phyloP scores from a whole-genome alignment of 2,329 filamentous ascomycete species.

The Verticillium albo-atrum region DNA sequence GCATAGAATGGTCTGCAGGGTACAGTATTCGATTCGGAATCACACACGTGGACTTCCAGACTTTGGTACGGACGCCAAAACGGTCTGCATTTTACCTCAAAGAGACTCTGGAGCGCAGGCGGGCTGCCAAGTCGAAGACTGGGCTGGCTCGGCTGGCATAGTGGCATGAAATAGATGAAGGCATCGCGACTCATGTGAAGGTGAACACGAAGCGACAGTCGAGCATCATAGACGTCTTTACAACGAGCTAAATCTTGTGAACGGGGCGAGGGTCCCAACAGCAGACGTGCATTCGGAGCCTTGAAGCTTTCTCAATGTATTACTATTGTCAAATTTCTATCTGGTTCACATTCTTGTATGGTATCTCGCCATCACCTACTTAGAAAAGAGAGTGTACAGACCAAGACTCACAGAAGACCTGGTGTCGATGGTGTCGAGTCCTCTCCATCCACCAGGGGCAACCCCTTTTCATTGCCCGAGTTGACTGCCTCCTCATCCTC shows the following conservation, averaged over 20 bases:
- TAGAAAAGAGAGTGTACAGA: not conserved
- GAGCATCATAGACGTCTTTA: too few species aligned
- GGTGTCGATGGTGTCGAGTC: not conserved
- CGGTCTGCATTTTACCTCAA: slow-evolving; percentile 33
- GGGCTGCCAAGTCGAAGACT: not conserved
- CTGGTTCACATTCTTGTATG: not conserved
- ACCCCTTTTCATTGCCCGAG: slow-evolving; percentile 11
- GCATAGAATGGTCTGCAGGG: slow-evolving; percentile 72
- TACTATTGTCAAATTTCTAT: not conserved
- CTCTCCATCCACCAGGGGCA: not conserved
- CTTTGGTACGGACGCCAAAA: slow-evolving; percentile 75
- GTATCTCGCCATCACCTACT: not conserved
- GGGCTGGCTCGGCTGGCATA: not conserved
- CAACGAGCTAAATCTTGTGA: too few species aligned
- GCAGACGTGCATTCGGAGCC: too few species aligned
- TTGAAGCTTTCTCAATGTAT: not conserved
- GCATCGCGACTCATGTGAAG: too few species aligned
- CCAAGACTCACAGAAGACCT: not conserved
- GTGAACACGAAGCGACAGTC: too few species aligned
- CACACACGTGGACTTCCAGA: slow-evolving; percentile 76
- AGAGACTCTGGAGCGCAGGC: slow-evolving; percentile 11
- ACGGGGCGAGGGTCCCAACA: too few species aligned
- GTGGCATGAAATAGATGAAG: too few species aligned
- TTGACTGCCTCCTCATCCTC: slow-evolving; percentile 7
- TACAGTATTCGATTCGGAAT: slow-evolving; percentile 85